Evolutionary conservation across 2,329 filamentous ascomycete genomes (phyloP).

Genomic region (Mycosphaerelloides madeirae): DNA sequence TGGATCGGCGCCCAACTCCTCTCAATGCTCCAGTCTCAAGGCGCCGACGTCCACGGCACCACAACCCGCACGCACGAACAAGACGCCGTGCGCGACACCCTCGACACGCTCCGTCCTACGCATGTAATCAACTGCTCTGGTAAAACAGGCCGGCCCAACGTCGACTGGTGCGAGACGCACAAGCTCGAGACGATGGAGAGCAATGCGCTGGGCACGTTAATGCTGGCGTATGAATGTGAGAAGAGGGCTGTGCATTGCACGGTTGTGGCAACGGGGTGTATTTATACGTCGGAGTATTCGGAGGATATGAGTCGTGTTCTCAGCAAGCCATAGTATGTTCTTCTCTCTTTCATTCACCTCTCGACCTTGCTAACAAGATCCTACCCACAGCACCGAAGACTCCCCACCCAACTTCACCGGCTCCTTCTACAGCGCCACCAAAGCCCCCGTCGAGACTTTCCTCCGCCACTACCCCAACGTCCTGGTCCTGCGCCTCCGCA

Average conservation of each 20-base stretch:
- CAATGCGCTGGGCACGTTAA: conserved; percentile 62
- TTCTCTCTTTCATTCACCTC: not conserved
- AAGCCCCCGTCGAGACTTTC: conserved; percentile 61
- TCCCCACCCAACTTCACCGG: conserved; percentile 61
- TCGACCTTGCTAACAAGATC: conserved; percentile 40
- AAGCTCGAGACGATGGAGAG: conserved; percentile 62
- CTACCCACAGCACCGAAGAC: conserved; percentile 50
- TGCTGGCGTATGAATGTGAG: conserved; percentile 59
- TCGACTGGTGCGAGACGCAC: conserved; percentile 68
- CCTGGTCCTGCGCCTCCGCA: conserved; percentile 62
- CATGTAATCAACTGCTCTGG: conserved; percentile 64
- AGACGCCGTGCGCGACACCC: conserved; percentile 52
- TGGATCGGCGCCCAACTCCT: conserved; percentile 62
- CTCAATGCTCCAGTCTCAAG: conserved; percentile 53
- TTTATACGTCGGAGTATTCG: not conserved
- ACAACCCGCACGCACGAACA: conserved; percentile 63
- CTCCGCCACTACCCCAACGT: conserved; percentile 60
- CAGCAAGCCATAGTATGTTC: not conserved
- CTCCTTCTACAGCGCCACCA: conserved; percentile 65
- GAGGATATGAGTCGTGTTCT: not conserved
- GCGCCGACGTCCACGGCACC: conserved; percentile 58
- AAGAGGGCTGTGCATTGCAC: conserved; percentile 58
- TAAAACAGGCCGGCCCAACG: conserved; percentile 62
- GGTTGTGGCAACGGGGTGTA: conserved; percentile 62
- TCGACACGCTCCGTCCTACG: conserved; percentile 58